These are phyloP conservation scores for Metschnikowia anglica DNA, from an alignment of 805 yeast species.

Conservation along the genomic window DNA sequence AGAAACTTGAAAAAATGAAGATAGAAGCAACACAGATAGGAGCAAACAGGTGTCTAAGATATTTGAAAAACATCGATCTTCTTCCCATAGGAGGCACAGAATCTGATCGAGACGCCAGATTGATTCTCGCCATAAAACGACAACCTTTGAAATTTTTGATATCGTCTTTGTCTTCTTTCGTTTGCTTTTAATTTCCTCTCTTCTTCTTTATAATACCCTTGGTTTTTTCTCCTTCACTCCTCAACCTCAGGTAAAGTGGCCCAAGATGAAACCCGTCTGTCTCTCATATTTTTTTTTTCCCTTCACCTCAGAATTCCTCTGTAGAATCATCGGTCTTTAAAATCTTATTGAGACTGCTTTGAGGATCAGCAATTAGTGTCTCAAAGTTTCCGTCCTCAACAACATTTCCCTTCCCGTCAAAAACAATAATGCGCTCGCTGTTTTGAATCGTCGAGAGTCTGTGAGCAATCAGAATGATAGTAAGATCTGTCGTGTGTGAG, in stretches of 20 bases:
- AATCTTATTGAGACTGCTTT: constrained; percentile 46
- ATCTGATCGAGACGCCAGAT: no score
- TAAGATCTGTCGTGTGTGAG: constrained; percentile 43
- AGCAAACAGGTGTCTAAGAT: no score
- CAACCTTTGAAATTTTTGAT: background rate
- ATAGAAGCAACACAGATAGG: no score
- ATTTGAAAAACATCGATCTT: no score
- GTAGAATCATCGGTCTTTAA: constrained; percentile 30
- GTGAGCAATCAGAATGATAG: constrained; percentile 90
- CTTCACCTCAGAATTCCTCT: constrained; percentile 5
- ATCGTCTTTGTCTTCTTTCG: background rate
- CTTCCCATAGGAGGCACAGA: no score
- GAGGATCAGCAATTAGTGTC: constrained; percentile 46
- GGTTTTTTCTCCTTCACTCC: no score
- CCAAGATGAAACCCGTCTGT: no score
- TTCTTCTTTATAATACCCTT: no score
- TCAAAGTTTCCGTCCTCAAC: constrained; percentile 68
- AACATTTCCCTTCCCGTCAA: constrained; percentile 51
- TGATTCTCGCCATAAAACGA: no score
- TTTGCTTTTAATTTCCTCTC: background rate
- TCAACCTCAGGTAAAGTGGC: no score
- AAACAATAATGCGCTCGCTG: constrained; percentile 77
- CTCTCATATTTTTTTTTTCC: background rate
- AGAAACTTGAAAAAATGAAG: no score
- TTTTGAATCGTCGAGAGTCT: constrained; percentile 83